Base-by-base conservation (phyloP, 2,329 filamentous ascomycete genomes). In the Aspergillus transmontanensis region DNA sequence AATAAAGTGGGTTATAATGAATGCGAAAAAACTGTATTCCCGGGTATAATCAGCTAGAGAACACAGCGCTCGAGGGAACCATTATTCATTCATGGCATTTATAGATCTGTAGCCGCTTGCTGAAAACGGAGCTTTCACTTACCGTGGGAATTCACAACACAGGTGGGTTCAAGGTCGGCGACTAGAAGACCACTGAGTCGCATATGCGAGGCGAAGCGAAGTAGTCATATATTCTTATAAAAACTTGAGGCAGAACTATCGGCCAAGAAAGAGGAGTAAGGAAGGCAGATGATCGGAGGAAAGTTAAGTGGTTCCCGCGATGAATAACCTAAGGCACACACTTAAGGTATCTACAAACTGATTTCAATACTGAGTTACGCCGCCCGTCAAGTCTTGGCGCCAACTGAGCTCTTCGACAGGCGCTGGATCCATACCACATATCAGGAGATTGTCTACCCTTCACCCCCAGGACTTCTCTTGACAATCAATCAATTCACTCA, bases 41-140 rank as follows among this genome's bases (percentile, higher is more conserved):
- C 12, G 3, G 6, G 12, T 1, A 6, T 23, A 14, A 19, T 50
- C 9, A 50, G 46, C 26, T 28, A 16, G 9, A 19, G 14, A 50
- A 19, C 14, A 50, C 14, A n/a, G 46, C 26, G 14, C 46, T 30
- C 26, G 16, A 19, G 16, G 26, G 14, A 21, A 21, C 9, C 6
- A 19, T 28, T 30, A 28, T 28, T 28, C 26, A 32, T 51, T n/a
- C 16, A 23, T 23, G 21, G 30, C 51, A 6, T 54, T 23, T 36
- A 55, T 55, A 41, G 51, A 46, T n/a, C 19, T 30, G 45, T 28
- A 19, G 16, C 6, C 11, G 26, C 30, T 45, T 43, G 39, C 50
- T 60, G 50, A 19, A 60, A 60, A 60, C 46, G 46, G 48, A 50
- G 58, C n/a, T 39, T 39, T 51, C n/a, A 53, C 21, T 28, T 53